Conservation (phyloP, 495 filamentous ascomycete genomes). For the Penicillium cosmopolitanum region DNA sequence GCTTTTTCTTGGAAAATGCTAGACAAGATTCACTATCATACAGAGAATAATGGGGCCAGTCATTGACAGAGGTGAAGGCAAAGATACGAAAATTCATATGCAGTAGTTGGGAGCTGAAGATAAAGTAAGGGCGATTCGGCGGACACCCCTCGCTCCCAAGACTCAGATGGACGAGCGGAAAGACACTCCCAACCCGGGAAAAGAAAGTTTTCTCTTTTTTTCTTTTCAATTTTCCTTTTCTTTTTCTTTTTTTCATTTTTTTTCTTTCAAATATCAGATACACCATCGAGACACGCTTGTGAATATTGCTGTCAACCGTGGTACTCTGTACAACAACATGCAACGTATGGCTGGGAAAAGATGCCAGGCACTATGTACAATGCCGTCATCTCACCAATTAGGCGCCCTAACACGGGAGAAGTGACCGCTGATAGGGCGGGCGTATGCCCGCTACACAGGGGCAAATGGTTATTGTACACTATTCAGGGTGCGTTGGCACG, state of each 20-base stretch:
- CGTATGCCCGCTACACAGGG: conserved; percentile 1
- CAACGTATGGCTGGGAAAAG: not conserved
- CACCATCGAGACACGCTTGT: not conserved
- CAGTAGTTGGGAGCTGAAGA: not conserved
- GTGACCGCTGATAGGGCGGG: not conserved
- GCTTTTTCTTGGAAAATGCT: not conserved
- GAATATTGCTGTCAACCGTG: not conserved
- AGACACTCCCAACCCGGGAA: not conserved
- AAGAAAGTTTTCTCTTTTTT: too few species aligned
- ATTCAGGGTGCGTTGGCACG: conserved; percentile 7
- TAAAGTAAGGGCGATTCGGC: conserved; percentile 11
- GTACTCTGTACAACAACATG: not conserved
- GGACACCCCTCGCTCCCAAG: conserved; percentile 1
- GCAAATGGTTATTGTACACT: conserved; percentile 14
- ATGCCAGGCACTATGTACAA: not conserved
- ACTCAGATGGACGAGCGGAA: not conserved
- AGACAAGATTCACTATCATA: not conserved
- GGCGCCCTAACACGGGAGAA: conserved; percentile 4
- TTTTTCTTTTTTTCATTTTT: not conserved
- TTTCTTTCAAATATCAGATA: not conserved
- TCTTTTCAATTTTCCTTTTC: not conserved
- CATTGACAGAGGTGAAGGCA: not conserved
- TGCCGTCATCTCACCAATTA: conserved; percentile 1
- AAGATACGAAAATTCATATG: not conserved
- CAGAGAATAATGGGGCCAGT: not conserved